Conservation (phyloP, 2,329 filamentous ascomycete species). For the Monosporascus ibericus region DNA sequence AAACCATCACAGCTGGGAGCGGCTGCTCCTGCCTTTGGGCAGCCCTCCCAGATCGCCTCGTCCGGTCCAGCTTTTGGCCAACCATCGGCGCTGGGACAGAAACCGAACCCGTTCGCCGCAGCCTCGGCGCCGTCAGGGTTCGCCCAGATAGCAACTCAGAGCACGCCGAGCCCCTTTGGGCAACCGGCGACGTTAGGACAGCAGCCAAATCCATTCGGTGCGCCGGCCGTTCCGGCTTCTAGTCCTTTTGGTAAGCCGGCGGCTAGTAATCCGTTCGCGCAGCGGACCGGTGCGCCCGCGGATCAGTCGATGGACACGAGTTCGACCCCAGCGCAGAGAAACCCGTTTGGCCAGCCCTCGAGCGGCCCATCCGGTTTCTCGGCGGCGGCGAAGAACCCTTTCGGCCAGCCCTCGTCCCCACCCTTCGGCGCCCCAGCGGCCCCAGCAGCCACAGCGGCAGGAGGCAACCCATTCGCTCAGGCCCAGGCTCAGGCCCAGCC, state of each 20-base stretch:
- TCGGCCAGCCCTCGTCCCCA: slow-evolving; percentile 22
- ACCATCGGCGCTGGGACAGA: slow-evolving; percentile 28
- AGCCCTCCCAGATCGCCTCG: slow-evolving; percentile 22
- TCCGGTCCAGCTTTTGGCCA: slow-evolving; percentile 31
- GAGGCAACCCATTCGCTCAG: slow-evolving; percentile 21
- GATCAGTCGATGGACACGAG: slow-evolving; percentile 22
- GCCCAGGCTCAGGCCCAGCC: slow-evolving; percentile 4
- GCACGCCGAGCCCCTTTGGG: slow-evolving; percentile 25
- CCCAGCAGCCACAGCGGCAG: not conserved
- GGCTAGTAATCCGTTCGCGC: slow-evolving; percentile 25
- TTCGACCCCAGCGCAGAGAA: slow-evolving; percentile 13
- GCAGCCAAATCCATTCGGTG: slow-evolving; percentile 18
- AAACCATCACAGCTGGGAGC: slow-evolving; percentile 31
- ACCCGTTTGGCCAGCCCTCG: slow-evolving; percentile 21
- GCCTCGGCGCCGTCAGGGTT: slow-evolving; percentile 23
- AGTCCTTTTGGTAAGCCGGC: slow-evolving; percentile 24
- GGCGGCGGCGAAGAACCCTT: slow-evolving; percentile 18
- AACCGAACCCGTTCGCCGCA: slow-evolving; percentile 13
- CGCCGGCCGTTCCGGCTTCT: slow-evolving; percentile 10
- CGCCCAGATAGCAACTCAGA: slow-evolving; percentile 14
- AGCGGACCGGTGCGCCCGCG: slow-evolving; percentile 15
- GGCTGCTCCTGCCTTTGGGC: slow-evolving; percentile 22
- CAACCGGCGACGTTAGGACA: slow-evolving; percentile 30
- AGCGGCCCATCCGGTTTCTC: slow-evolving; percentile 7
- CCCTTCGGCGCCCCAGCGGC: slow-evolving; percentile 5